Evolutionary conservation across 1,284 basidiomycete species (phyloP), one percentile per base, ranked within the genome.

Genomic region (Chalciporus sp.): DNA sequence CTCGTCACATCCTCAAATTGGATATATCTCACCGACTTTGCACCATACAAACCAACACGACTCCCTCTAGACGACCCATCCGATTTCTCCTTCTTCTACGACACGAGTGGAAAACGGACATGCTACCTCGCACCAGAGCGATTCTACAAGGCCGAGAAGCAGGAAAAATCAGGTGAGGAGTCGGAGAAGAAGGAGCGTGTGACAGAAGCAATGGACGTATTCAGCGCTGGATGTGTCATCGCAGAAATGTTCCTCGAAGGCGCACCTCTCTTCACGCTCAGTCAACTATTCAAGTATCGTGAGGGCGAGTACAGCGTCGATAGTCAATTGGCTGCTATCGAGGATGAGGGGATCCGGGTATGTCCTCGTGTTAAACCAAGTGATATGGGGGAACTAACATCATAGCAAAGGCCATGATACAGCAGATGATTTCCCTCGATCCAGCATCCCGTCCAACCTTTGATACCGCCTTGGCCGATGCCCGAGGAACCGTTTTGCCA

Each of bases 81-180:
- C 5, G 95, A 98, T 74, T 99, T 98, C 72, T 95, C 94, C 5
- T 97, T 95, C 78, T 99, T 90, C 81, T 99, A 96, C 71, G 97
- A 99, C 71, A 96, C 94, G 2, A 95, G 93, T 9, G 94, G 92
- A 1, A 80, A 93, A 9, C 81, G 97, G 6, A 96, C 93, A 3
- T 99, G 96, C 70, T 98, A 99, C 66, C 78, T 99, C 55, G 97
- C 97, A 0, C 97, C 97, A 0, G 97, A 99, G 65, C 81, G 97
- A 9, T 99, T 99, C 76, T 98, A 91, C 72, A 85, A 88, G 3
- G 83, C 89, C 1, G 89, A 90, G 41, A 87, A 88, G 54, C 86
- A 83, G 63, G 73, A 76, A 1, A 78, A 74, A 42, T 65, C 81
- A 11, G 76, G 77, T 10, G 72, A 74, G 61, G 80, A 81, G 11